Percentiles rank a stretch among this genome's conserved stretches.
Evolutionary conservation across 2,329 filamentous ascomycete species (phyloP).

Genomic region (Verticillium klebahnii): DNA sequence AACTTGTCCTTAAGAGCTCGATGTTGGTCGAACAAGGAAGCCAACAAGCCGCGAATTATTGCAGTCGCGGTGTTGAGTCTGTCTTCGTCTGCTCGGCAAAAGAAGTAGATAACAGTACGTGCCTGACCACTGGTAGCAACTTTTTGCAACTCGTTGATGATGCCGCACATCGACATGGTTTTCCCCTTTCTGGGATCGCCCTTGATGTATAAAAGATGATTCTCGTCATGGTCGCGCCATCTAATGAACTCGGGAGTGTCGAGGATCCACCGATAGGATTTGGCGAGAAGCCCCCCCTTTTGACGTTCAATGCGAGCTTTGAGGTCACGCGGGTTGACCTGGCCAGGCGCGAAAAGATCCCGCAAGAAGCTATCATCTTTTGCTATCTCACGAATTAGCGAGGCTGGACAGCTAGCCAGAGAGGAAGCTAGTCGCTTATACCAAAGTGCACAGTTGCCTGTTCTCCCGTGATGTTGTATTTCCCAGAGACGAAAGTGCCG

Average conservation of each 20-base stretch:
- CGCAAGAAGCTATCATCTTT: too few relatives aligned
- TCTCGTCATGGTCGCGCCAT: constrained; percentile 17
- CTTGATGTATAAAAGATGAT: constrained; percentile 25
- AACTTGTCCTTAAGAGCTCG: constrained; percentile 25
- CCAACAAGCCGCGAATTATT: constrained; percentile 37
- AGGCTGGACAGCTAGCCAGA: too few relatives aligned
- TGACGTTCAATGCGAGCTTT: constrained; percentile 12
- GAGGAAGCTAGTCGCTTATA: too few relatives aligned
- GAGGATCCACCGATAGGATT: constrained; percentile 27
- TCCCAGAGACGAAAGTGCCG: too few relatives aligned
- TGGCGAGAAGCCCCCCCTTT: constrained; percentile 19
- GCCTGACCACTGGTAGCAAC: too few relatives aligned
- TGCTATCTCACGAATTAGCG: too few relatives aligned
- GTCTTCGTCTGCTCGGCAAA: constrained; percentile 34
- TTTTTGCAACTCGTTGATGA: constrained; percentile 20
- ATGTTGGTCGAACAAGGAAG: constrained; percentile 27
- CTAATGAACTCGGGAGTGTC: constrained; percentile 18
- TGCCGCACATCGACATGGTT: constrained; percentile 26
- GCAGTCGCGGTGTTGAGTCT: constrained; percentile 30
- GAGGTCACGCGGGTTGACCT: constrained; percentile 9
- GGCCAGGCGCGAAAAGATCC: not conserved
- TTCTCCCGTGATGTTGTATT: too few relatives aligned
- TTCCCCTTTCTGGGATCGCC: constrained; percentile 31
- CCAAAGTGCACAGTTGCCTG: too few relatives aligned
- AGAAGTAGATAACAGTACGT: constrained; percentile 23